Evolutionary conservation across 176 grass and related monocot genomes (phyloP).

Genomic region (Bolboschoenus planiculmis): DNA sequence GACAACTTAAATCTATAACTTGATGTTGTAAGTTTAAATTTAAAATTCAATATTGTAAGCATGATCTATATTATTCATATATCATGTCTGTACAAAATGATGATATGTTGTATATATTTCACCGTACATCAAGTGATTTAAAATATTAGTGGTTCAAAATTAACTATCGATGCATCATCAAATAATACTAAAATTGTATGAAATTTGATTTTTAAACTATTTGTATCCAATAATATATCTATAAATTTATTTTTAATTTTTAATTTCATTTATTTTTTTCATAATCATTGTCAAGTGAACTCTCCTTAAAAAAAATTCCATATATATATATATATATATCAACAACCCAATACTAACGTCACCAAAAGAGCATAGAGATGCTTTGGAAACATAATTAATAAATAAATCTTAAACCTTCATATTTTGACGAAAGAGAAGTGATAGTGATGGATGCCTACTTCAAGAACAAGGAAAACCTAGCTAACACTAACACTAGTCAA

Average conservation of each 20-base stretch:
- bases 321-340: background rate
- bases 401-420: too few relatives aligned
- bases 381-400: background rate
- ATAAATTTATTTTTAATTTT: too few relatives aligned
- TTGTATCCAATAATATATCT: too few relatives aligned
- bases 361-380: background rate
- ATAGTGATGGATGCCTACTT: conserved; percentile 30
- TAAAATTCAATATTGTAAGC: background rate
- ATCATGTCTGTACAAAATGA: background rate
- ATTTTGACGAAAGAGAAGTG: background rate
- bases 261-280: too few relatives aligned
- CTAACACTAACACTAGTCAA: conserved; percentile 5
- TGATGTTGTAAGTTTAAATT: background rate
- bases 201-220: too few relatives aligned
- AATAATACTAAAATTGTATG: background rate
- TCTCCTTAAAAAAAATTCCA: too few relatives aligned
- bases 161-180: background rate
- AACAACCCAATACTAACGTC: background rate
- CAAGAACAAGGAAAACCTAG: background rate
- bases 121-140: background rate
- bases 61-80: background rate
- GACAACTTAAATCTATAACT: too few relatives aligned
- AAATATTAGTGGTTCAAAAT: background rate
- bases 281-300: too few relatives aligned
- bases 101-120: background rate